Conservation (phyloP, 345 rosid species). For the Sisymbrium irio region DNA sequence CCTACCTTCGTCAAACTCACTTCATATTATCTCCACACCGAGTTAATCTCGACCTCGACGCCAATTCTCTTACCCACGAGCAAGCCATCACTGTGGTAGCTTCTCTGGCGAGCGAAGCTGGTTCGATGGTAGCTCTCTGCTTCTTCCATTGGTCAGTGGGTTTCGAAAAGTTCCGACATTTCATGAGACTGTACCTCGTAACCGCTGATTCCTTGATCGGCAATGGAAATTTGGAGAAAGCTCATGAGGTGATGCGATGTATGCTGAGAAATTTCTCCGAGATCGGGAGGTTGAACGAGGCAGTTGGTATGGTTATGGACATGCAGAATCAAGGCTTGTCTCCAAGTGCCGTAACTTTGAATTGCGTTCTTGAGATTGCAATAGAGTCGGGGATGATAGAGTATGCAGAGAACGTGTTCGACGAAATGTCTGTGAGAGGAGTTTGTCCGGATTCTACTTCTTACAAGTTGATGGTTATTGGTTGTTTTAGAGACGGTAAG, state of each 20-base stretch:
- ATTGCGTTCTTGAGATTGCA: slow-evolving; percentile 45
- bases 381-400: slow-evolving; percentile 50
- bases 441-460: slow-evolving; percentile 52
- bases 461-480: slow-evolving; percentile 65
- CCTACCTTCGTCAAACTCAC: slow-evolving; percentile 45
- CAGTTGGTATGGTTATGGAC: slow-evolving; percentile 67
- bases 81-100: slow-evolving; percentile 74
- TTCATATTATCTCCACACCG: slow-evolving; percentile 36
- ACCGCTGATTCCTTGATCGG: slow-evolving; percentile 53
- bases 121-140: slow-evolving; percentile 76
- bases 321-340: slow-evolving; percentile 68
- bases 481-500: slow-evolving; percentile 55
- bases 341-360: slow-evolving; percentile 43
- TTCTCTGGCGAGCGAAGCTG: slow-evolving; percentile 68
- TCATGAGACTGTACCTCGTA: slow-evolving; percentile 76
- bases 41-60: slow-evolving; percentile 42
- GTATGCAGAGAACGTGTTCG: slow-evolving; percentile 65
- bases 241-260: slow-evolving; percentile 61
- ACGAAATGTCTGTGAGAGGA: slow-evolving; percentile 71
- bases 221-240: slow-evolving; percentile 64
- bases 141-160: slow-evolving; percentile 76
- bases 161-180: slow-evolving; percentile 57
- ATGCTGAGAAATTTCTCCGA: slow-evolving; percentile 72
- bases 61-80: slow-evolving; percentile 58
- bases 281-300: slow-evolving; percentile 69